Evolutionary conservation across 495 filamentous ascomycete species (phyloP).

Genomic region (Aspergillus ostianus): DNA sequence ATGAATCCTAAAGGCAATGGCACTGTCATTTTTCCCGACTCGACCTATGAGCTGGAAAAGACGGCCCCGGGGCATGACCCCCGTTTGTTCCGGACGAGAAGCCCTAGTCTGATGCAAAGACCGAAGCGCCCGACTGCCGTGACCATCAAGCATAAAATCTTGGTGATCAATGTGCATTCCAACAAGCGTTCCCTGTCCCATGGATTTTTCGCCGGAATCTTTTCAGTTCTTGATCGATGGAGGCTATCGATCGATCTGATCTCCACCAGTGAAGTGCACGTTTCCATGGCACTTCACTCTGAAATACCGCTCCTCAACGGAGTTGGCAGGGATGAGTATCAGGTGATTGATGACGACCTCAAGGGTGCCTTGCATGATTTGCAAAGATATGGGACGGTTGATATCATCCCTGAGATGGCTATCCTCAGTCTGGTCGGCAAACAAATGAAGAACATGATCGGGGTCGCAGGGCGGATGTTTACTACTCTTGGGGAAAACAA

Average conservation of each 20-base stretch:
- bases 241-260: conserved; percentile 87
- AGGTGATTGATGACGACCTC: conserved; percentile 62
- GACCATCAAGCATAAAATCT: conserved; percentile 90
- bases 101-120: conserved; percentile 45
- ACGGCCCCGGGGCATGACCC: conserved; percentile 47
- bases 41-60: conserved; percentile 44
- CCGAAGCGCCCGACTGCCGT: conserved; percentile 85
- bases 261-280: conserved; percentile 90
- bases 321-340: conserved; percentile 59
- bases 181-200: conserved; percentile 86
- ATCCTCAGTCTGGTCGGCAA: conserved; percentile 89
- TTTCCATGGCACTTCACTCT: conserved; percentile 90
- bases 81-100: conserved; percentile 46
- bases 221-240: conserved; percentile 77
- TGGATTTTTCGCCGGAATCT: conserved; percentile 89
- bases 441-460: conserved; percentile 93
- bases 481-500: conserved; percentile 81
- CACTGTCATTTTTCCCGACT: conserved; percentile 73
- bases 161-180: conserved; percentile 91
- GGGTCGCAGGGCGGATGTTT: conserved; percentile 87
- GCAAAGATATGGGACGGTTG: conserved; percentile 74
- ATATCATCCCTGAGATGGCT: conserved; percentile 81
- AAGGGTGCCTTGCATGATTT: conserved; percentile 69
- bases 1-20: conserved; percentile 87
- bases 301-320: conserved; percentile 52